These are phyloP conservation scores for Arabidopsis hybrid DNA, from an alignment of 441 rosid genomes.

Conservation along the genomic window DNA sequence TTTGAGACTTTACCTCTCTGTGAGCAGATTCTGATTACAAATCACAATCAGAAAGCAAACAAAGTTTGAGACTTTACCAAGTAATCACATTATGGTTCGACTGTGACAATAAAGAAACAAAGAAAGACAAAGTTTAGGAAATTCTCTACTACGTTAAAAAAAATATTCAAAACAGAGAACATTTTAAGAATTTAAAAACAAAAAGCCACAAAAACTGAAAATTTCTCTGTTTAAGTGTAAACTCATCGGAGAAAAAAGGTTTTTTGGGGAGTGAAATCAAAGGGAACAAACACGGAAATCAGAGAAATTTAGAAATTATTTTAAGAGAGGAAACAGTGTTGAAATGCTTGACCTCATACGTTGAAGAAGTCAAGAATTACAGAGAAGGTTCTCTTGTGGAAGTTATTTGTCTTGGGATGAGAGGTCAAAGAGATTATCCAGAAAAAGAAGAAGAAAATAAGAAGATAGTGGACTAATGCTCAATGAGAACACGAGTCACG, in stretches of 20 bases:
- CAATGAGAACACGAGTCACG: constrained; percentile 7
- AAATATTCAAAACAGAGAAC: neutral
- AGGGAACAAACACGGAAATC: no score
- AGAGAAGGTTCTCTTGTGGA: neutral
- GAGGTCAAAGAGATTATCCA: constrained; percentile 7
- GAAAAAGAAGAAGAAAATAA: no score
- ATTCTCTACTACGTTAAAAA: neutral
- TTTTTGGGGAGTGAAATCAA: no score
- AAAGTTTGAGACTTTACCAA: neutral
- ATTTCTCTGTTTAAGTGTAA: no score
- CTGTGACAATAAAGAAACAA: constrained; percentile 1
- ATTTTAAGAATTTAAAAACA: neutral
- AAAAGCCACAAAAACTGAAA: no score
- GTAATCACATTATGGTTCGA: neutral
- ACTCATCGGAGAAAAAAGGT: no score
- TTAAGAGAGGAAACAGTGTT: constrained; percentile 5
- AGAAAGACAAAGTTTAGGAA: neutral
- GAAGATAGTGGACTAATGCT: constrained; percentile 18
- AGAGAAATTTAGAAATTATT: neutral
- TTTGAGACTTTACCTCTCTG: neutral
- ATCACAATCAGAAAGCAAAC: neutral
- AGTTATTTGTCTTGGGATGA: neutral
- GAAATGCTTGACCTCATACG: constrained; percentile 30
- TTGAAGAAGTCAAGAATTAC: constrained; percentile 2
- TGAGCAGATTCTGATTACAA: neutral